A percentile compares a stretch with the other conserved stretches of the same genome.
phyloP scores from a whole-genome alignment of 176 grass and related monocot genomes.

The Avena insularis region DNA sequence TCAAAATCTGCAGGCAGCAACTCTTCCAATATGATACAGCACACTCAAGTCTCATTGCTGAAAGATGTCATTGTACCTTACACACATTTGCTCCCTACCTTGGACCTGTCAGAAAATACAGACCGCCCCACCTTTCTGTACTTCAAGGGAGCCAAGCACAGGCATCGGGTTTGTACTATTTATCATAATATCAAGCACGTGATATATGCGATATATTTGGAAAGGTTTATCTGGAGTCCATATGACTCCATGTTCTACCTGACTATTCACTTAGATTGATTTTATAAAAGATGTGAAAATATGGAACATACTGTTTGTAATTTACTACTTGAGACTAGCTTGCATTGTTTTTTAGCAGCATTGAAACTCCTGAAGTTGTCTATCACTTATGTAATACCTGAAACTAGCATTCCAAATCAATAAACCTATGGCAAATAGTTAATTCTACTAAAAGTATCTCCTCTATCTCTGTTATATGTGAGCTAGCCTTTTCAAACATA shows the following conservation, averaged over 20 bases:
- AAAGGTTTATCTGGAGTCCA: neutral
- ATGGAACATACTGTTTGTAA: neutral
- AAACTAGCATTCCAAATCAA: neutral
- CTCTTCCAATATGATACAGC: conserved; percentile 69
- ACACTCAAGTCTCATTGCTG: conserved; percentile 86
- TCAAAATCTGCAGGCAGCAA: conserved; percentile 56
- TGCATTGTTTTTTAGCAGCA: neutral
- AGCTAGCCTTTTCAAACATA: neutral
- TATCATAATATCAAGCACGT: conserved; percentile 2
- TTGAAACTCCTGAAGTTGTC: conserved; percentile 7
- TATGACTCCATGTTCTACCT: neutral
- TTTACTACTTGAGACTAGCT: neutral
- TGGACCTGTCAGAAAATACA: conserved; percentile 59
- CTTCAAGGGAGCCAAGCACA: conserved; percentile 94
- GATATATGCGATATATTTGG: neutral
- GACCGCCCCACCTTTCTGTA: conserved; percentile 72
- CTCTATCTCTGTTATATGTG: neutral
- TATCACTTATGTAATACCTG: neutral
- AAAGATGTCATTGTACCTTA: conserved; percentile 98
- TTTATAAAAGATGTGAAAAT: neutral
- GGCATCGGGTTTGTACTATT: conserved; percentile 77
- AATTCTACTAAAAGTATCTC: neutral
- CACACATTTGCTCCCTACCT: conserved; percentile 82
- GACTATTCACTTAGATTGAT: neutral
- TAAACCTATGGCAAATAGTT: neutral